phyloP scores from a whole-genome alignment of 495 filamentous ascomycete genomes.

The Letharia lupina region DNA sequence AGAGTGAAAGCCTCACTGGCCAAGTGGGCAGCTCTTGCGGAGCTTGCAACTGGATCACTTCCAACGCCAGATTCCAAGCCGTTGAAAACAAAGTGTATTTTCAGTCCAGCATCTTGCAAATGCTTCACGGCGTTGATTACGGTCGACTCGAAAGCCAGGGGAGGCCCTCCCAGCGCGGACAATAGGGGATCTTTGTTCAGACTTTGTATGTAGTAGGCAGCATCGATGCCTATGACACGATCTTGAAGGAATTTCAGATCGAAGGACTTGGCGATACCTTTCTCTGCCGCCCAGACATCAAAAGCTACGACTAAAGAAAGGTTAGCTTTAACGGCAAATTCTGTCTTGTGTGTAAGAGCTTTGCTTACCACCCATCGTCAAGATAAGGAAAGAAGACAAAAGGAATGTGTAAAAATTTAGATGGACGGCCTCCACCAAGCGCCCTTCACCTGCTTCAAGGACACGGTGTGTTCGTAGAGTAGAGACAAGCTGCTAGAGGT shows the following conservation, averaged over 20 bases:
- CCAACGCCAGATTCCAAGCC: slow-evolving; percentile 69
- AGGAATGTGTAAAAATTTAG: neutral
- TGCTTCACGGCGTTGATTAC: slow-evolving; percentile 66
- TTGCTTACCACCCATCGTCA: slow-evolving; percentile 20
- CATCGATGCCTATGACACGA: slow-evolving; percentile 75
- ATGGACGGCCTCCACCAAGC: neutral
- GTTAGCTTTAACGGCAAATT: slow-evolving; percentile 5
- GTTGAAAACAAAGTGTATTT: slow-evolving; percentile 81
- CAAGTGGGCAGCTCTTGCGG: slow-evolving; percentile 25
- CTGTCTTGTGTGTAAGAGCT: neutral
- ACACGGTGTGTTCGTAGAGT: neutral
- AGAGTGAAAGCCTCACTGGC: slow-evolving; percentile 67
- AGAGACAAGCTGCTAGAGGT: neutral
- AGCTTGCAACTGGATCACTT: slow-evolving; percentile 34
- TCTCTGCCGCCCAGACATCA: slow-evolving; percentile 46
- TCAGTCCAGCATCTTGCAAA: slow-evolving; percentile 54
- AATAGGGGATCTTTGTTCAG: slow-evolving; percentile 80
- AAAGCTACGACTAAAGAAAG: slow-evolving; percentile 46
- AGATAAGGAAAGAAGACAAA: neutral
- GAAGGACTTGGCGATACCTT: slow-evolving; percentile 43
- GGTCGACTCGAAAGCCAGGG: slow-evolving; percentile 61
- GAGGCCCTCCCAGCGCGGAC: slow-evolving; percentile 80
- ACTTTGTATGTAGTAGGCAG: slow-evolving; percentile 73
- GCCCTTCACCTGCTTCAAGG: neutral
- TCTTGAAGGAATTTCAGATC: slow-evolving; percentile 59